These are phyloP conservation scores for Myriosclerotinia duriaeana DNA, from an alignment of 2,329 filamentous ascomycete species.

Conservation along the genomic window DNA sequence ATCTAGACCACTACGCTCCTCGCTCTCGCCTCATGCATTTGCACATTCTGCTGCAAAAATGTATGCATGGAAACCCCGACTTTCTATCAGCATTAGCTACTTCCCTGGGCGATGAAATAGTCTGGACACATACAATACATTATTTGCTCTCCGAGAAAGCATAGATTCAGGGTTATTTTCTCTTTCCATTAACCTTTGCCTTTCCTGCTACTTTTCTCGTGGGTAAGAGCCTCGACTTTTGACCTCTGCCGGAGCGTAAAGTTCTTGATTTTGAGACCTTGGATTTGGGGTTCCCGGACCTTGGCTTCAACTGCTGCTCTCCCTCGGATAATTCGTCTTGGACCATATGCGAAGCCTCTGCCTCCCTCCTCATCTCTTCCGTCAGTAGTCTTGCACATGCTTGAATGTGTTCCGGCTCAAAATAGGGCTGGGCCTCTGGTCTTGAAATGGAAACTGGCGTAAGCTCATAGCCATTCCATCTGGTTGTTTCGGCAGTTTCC, in stretches of 20 bases:
- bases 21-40: not conserved
- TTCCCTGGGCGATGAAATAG: not conserved
- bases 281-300: not conserved
- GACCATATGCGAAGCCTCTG: not conserved
- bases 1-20: not conserved
- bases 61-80: not conserved
- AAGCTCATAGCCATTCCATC: too few relatives aligned
- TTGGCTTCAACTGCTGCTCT: not conserved
- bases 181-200: not conserved
- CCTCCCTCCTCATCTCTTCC: slow-evolving; percentile 1
- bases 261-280: not conserved
- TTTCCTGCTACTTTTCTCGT: not conserved
- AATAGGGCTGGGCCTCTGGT: not conserved
- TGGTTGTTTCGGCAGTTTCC: not conserved
- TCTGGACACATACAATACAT: not conserved
- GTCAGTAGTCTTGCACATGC: not conserved
- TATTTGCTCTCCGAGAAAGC: not conserved
- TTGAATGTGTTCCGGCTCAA: slow-evolving; percentile 4
- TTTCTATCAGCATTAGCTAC: not conserved
- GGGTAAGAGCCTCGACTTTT: not conserved
- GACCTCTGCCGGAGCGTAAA: not conserved
- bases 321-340: not conserved
- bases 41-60: not conserved
- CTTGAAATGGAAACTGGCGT: not conserved
- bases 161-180: not conserved